These are phyloP conservation scores for Xylariaceae sp. DNA, from an alignment of 2,329 filamentous ascomycete genomes.

Conservation along the genomic window DNA sequence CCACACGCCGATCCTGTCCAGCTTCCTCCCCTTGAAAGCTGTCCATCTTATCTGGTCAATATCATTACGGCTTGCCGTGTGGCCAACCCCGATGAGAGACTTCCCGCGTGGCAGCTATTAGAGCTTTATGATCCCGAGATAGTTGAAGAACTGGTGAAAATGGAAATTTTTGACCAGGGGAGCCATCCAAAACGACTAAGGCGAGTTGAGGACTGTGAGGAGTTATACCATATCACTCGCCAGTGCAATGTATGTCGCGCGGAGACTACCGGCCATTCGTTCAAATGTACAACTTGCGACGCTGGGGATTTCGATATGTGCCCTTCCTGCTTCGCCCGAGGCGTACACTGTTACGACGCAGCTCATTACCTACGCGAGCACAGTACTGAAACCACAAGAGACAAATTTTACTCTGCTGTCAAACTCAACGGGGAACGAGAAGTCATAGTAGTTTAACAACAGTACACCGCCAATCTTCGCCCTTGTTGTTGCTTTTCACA, in stretches of 20 bases:
- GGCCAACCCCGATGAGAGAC: background rate
- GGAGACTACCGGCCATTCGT: background rate
- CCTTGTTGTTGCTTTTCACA: no score
- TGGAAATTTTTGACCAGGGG: background rate
- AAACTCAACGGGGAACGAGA: background rate
- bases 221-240: background rate
- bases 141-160: background rate
- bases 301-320: background rate
- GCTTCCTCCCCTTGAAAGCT: background rate
- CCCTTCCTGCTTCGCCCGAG: background rate
- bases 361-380: background rate
- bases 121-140: background rate
- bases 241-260: background rate
- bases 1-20: background rate
- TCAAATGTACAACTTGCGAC: background rate
- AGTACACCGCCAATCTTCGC: no score
- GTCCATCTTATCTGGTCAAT: background rate
- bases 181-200: background rate
- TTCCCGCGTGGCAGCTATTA: background rate
- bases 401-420: background rate
- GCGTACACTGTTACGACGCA: background rate
- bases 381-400: background rate
- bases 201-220: background rate
- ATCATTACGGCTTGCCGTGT: background rate
- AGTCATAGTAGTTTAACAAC: background rate